Evolutionary conservation across 257 asterid genomes (phyloP).

Genomic region (Catharanthus roseus): DNA sequence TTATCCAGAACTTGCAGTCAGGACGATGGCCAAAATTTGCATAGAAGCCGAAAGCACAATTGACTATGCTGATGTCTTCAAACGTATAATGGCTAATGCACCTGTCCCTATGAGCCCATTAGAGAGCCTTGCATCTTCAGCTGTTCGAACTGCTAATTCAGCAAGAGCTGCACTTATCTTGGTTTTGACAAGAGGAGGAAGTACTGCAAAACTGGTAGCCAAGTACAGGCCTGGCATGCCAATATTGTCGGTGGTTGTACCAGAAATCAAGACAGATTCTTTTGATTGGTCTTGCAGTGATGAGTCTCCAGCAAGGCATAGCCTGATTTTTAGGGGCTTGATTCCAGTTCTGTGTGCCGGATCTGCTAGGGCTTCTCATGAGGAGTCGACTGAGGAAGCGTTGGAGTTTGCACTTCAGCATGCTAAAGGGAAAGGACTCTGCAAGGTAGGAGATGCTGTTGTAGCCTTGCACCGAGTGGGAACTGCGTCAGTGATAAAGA

Average conservation of each 20-base stretch:
- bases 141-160: conserved; percentile 78
- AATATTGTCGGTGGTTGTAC: conserved; percentile 71
- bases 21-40: conserved; percentile 83
- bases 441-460: conserved; percentile 72
- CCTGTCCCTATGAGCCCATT: conserved; percentile 86
- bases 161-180: conserved; percentile 60
- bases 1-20: conserved; percentile 82
- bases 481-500: conserved; percentile 80
- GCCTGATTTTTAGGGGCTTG: conserved; percentile 72
- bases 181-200: conserved; percentile 81
- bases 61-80: conserved; percentile 61
- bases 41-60: conserved; percentile 82
- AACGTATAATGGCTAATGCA: conserved; percentile 63
- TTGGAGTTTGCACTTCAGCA: conserved; percentile 72
- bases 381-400: conserved; percentile 86
- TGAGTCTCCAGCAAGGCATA: conserved; percentile 84
- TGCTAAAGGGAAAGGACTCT: conserved; percentile 64
- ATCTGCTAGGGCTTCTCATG: conserved; percentile 77
- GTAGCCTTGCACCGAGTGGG: conserved; percentile 86
- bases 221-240: conserved; percentile 87
- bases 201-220: conserved; percentile 80
- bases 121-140: conserved; percentile 81
- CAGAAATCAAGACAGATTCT: conserved; percentile 72
- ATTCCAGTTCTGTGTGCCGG: conserved; percentile 76
- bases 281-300: conserved; percentile 87